Conservation (phyloP, 1,139 yeast genomes). For the Magnusiomyces tetraspermus region DNA sequence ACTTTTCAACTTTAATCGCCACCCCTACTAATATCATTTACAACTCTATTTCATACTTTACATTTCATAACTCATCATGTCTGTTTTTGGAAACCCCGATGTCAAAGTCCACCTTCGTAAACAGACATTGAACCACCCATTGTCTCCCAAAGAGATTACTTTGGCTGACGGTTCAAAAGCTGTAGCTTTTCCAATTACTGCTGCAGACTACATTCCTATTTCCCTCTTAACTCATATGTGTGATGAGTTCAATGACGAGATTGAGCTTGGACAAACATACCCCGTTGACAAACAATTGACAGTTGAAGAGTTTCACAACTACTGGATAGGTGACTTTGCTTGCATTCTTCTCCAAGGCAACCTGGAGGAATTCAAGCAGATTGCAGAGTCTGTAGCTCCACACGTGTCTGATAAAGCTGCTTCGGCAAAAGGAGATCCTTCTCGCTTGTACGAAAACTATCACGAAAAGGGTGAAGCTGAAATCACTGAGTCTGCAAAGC, state of each 20-base stretch:
- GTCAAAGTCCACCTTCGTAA: constrained; percentile 8
- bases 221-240: constrained; percentile 61
- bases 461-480: constrained; percentile 5
- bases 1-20: too few relatives aligned
- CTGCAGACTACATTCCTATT: constrained; percentile 43
- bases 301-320: constrained; percentile 52
- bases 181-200: constrained; percentile 10
- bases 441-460: constrained; percentile 6
- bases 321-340: constrained; percentile 71
- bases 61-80: too few relatives aligned
- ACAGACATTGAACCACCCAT: constrained; percentile 7
- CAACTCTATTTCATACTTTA: too few relatives aligned
- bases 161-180: constrained; percentile 11
- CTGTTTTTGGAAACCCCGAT: constrained; percentile 10
- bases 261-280: constrained; percentile 72
- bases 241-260: constrained; percentile 79
- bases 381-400: constrained; percentile 2
- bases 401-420: constrained; percentile 11
- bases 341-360: constrained; percentile 37
- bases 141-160: constrained; percentile 9
- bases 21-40: too few relatives aligned
- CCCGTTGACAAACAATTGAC: constrained; percentile 64
- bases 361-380: constrained; percentile 5
- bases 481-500: constrained; percentile 6
- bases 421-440: constrained; percentile 4